Evolutionary conservation across 2,329 filamentous ascomycete species (phyloP).

Genomic region (Cladosporium sp.): DNA sequence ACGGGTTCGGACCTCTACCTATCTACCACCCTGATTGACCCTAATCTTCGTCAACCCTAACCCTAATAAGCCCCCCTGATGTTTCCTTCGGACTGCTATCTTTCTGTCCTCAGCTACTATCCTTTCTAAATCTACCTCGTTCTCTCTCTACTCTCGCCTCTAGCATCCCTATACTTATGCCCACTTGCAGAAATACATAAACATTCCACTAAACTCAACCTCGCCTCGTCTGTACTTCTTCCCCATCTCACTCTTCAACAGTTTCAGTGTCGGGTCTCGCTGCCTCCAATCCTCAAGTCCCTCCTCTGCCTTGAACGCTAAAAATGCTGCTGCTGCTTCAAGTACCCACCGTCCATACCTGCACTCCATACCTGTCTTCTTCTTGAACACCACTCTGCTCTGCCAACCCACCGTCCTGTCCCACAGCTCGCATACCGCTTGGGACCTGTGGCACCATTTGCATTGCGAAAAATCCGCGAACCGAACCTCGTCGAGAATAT

Average conservation of each 20-base stretch:
- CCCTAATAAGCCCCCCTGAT: too few species aligned
- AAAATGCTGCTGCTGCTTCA: conserved; percentile 1
- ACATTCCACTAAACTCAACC: conserved; percentile 3
- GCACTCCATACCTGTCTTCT: conserved; percentile 1
- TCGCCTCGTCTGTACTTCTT: conserved; percentile 5
- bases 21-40: too few species aligned
- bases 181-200: not conserved
- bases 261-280: not conserved
- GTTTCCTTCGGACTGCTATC: too few species aligned
- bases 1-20: too few species aligned
- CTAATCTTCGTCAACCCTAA: too few species aligned
- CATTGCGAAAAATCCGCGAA: conserved; percentile 2
- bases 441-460: conserved; percentile 5
- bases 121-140: too few species aligned
- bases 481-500: conserved; percentile 3
- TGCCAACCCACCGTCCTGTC: not conserved
- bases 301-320: not conserved
- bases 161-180: not conserved
- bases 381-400: conserved; percentile 3
- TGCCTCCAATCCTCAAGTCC: conserved; percentile 1
- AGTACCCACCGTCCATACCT: not conserved
- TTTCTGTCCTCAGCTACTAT: too few species aligned
- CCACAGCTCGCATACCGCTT: conserved; percentile 7
- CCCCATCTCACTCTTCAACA: conserved; percentile 1
- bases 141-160: too few species aligned